Evolutionary conservation across 2,329 filamentous ascomycete genomes (phyloP), one percentile per base, ranked within the genome.

Genomic region (Claviceps purpurea): DNA sequence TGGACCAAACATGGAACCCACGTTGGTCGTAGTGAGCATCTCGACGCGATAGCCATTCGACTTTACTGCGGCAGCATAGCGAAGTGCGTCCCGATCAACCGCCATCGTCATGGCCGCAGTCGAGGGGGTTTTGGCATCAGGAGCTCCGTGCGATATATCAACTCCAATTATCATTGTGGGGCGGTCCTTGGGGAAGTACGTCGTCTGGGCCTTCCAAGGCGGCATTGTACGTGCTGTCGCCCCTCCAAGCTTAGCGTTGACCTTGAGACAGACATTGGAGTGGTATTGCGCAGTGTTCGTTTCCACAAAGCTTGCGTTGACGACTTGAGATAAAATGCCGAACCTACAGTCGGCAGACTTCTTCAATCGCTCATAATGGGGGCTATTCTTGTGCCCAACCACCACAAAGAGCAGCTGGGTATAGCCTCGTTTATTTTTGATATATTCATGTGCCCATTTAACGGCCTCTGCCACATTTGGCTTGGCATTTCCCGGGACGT

Each of bases 211-310:
- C 47, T 62, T 65, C 66, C 67, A 69, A 0, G 68, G 62, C 5
- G 65, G 60, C 13, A 57, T 56, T 1, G 67, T 68, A 45, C 65
- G 73, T 50, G 71, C 82, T 1, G 89, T 96, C 0, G 80, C 77
- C 5, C 93, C 93, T 14, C 93, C 93, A 2, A 98, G 77, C 72
- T 98, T 98, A 3, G 88, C 86, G 60, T 98, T 97, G 58, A 98
- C 82, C 72, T 98, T 98, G 88, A 98, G 93, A 57, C 82, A 79
- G 0, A 98, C 89, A 56, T 98, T 98, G 1, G 87, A 93, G 61
- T 87, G 84, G 68, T 97, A 97, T 61, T 97, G 93, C 0, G 76
- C 76, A 20, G 85, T 80, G 16, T 78, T 79, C 64, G 84, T 85
- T 39, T 70, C 60, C 1, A 91, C 86, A 54, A 94, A 84, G 0